Evolutionary conservation across 2,329 filamentous ascomycete species (phyloP).

Genomic region (Talaromyces islandicus): DNA sequence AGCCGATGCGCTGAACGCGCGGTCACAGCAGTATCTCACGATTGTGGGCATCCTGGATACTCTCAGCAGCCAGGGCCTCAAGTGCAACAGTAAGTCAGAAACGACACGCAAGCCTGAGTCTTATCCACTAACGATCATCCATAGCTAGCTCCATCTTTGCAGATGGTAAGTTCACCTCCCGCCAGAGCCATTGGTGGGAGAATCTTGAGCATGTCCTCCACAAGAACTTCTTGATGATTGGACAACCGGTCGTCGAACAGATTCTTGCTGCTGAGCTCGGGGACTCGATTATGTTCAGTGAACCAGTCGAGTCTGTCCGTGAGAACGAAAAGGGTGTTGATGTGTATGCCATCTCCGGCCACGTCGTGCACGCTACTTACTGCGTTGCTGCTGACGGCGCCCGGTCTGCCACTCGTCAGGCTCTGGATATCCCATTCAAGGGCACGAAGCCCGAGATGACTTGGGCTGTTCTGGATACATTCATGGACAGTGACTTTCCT

Average conservation of each 20-base stretch:
- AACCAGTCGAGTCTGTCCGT: not conserved
- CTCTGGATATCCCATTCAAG: slow-evolving; percentile 5
- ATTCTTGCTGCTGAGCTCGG: slow-evolving; percentile 1
- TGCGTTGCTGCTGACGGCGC: slow-evolving; percentile 4
- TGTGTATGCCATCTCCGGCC: not conserved
- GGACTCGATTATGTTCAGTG: not conserved
- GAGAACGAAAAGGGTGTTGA: slow-evolving; percentile 1
- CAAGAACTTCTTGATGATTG: slow-evolving; percentile 9
- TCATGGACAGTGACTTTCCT: slow-evolving; percentile 6
- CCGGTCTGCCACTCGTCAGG: not conserved
- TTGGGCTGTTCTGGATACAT: slow-evolving; percentile 7
- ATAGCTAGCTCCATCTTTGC: slow-evolving; percentile 5
- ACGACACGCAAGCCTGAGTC: not conserved
- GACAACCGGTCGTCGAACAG: slow-evolving; percentile 5
- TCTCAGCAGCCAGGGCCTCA: slow-evolving; percentile 4
- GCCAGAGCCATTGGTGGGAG: slow-evolving; percentile 7
- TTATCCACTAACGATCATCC: not conserved
- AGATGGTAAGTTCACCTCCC: slow-evolving; percentile 4
- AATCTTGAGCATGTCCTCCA: slow-evolving; percentile 1
- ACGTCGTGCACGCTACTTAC: slow-evolving; percentile 1
- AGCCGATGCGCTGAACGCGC: slow-evolving; percentile 5
- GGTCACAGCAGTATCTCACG: slow-evolving; percentile 5
- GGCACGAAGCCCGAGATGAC: slow-evolving; percentile 8
- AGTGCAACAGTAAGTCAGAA: slow-evolving; percentile 6
- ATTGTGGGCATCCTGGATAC: slow-evolving; percentile 4